Evolutionary conservation across 176 grass and related monocot genomes (phyloP), one percentile per base, ranked within the genome.

Genomic region (Eremochloa ophiuroides): DNA sequence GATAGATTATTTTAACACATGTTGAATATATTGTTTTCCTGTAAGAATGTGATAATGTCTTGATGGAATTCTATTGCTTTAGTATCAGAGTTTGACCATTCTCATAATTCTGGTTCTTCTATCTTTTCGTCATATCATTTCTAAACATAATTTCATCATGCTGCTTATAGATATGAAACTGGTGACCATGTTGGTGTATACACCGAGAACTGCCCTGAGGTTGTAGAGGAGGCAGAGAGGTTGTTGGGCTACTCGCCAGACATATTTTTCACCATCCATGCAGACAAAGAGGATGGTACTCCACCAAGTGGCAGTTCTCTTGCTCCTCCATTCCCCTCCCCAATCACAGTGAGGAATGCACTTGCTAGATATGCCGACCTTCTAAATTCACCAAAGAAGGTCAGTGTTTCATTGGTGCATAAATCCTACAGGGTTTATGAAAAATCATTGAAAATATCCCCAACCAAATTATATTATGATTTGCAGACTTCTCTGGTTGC

Each of bases 351-450:
- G 73, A 92, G 92, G 81, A 89, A 84, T 71, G 95, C 95, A 41
- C 87, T 97, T 63, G 77, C 90, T 31, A 81, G 92, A 87, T 97
- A 97, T 81, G 92, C 95, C 4, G 95, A 97, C 85, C 95, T 97
- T 83, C 77, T 92, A n/a, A 97, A 92, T 85, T 97, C 95, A 76
- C 95, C 95, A 26, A 97, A 97, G 83, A 97, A 97, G 85, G 95
- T 94, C 55, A 77, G 80, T 12, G 18, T 53, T 75, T 80, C 28
- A 75, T 29, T 78, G 69, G 41, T 82, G 71, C 18, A 71, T 1
- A 68, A 51, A 53, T 46, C 31, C 39, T 80, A 43, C 51, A 22
- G 37, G 51, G 6, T 80, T 26, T 44, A 20, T 27, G 10, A 5
- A 8, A 73, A 61, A 26, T 30, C 68, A 67, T 66, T 80, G 1